Evolutionary conservation across 306 rosid species (phyloP).

Genomic region (Vigna hirtella): DNA sequence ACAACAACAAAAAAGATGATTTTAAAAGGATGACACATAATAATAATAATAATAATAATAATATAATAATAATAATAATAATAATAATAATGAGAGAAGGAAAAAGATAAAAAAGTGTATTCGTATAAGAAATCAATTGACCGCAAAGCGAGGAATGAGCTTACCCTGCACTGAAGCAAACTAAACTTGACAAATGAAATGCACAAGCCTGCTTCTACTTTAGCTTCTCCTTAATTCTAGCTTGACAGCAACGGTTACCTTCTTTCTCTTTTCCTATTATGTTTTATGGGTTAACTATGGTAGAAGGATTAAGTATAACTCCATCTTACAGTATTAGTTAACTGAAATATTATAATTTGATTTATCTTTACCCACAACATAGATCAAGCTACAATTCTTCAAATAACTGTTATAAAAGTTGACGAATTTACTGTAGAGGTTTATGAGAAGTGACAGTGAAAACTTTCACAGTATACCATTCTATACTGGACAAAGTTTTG

Average conservation of each 20-base stretch:
- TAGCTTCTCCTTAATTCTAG: slow-evolving; percentile 47
- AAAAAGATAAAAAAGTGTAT: slow-evolving; percentile 47
- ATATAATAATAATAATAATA: no score
- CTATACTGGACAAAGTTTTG: slow-evolving; percentile 6
- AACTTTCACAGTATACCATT: neutral
- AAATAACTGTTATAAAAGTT: neutral
- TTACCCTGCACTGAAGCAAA: slow-evolving; percentile 61
- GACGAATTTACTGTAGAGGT: no score
- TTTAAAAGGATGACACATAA: slow-evolving; percentile 30
- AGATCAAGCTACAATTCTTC: no score
- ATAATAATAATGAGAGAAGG: slow-evolving; percentile 13
- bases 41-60: neutral
- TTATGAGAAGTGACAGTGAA: no score
- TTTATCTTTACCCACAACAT: no score
- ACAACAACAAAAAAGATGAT: slow-evolving; percentile 37
- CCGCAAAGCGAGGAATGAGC: slow-evolving; percentile 58
- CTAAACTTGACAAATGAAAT: slow-evolving; percentile 47
- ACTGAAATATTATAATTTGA: no score
- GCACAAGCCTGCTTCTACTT: slow-evolving; percentile 45
- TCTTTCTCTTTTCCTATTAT: neutral
- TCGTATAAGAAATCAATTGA: slow-evolving; percentile 62
- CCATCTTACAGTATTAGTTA: no score
- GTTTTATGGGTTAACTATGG: neutral
- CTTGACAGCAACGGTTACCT: slow-evolving; percentile 54
- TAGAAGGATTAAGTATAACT: no score